A percentile compares a stretch with the other conserved stretches of the same genome.
These are phyloP conservation scores for Pleurotus djamor DNA, from an alignment of 768 basidiomycete genomes.

Conservation along the genomic window DNA sequence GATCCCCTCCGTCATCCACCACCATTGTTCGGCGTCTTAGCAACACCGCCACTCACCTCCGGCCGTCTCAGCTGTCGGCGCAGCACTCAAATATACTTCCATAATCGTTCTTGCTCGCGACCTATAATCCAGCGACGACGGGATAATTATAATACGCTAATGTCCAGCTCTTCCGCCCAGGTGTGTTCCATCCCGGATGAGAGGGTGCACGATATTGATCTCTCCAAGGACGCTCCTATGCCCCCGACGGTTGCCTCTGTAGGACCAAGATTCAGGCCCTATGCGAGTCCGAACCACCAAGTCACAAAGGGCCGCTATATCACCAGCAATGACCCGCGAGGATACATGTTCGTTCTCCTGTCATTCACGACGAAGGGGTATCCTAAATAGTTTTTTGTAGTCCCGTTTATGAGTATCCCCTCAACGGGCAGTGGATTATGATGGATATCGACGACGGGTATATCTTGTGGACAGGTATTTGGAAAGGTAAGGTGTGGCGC, in stretches of 20 bases:
- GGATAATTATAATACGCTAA: neutral
- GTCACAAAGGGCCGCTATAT: slow-evolving; percentile 87
- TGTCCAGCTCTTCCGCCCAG: slow-evolving; percentile 18
- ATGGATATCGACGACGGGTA: slow-evolving; percentile 94
- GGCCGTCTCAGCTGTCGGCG: neutral
- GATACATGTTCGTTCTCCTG: slow-evolving; percentile 67
- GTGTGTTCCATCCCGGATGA: neutral
- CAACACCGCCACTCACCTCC: neutral
- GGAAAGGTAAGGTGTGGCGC: slow-evolving; percentile 65
- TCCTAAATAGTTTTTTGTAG: slow-evolving; percentile 25
- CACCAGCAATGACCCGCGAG: slow-evolving; percentile 85
- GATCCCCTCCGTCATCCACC: neutral
- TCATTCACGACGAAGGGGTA: slow-evolving; percentile 14
- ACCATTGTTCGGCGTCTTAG: neutral
- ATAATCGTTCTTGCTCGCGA: neutral
- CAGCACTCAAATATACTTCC: neutral
- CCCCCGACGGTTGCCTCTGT: slow-evolving; percentile 35
- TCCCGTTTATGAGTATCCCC: slow-evolving; percentile 86
- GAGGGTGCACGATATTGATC: neutral
- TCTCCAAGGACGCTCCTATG: slow-evolving; percentile 33
- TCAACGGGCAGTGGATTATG: slow-evolving; percentile 93
- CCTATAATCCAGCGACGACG: neutral
- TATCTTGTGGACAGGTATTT: slow-evolving; percentile 90
- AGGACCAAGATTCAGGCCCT: slow-evolving; percentile 59
- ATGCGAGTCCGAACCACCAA: slow-evolving; percentile 73